Conservation (phyloP, 202 grass and related monocot species). For the Panicum hallii region DNA sequence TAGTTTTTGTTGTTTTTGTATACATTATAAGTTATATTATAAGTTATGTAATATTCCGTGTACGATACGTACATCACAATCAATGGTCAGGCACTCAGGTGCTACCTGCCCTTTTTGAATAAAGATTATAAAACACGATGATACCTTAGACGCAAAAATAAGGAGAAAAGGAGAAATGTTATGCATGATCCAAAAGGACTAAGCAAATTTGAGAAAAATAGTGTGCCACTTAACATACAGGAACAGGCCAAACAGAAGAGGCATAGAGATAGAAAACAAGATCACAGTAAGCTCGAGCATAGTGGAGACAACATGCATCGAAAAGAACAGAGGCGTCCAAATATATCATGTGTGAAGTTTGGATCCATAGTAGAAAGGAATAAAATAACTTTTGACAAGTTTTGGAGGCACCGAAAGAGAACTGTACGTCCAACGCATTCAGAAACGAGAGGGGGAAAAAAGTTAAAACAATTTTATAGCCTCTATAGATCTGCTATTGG, state of each 20-base stretch:
- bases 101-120: background rate
- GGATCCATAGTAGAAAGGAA: background rate
- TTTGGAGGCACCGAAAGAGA: background rate
- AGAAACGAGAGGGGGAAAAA: background rate
- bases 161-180: background rate
- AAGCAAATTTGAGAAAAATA: no score
- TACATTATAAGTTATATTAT: no score
- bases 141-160: background rate
- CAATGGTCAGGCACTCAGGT: background rate
- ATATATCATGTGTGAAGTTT: background rate
- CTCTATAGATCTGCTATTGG: conserved; percentile 41
- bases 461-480: background rate
- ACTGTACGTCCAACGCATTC: background rate
- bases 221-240: background rate
- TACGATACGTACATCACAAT: background rate
- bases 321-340: background rate
- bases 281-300: background rate
- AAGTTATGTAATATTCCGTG: no score
- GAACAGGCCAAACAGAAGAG: background rate
- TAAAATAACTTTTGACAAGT: background rate
- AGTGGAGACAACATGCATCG: background rate
- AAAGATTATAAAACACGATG: background rate
- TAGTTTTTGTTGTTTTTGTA: no score
- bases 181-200: no score
- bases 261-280: background rate